These are phyloP conservation scores for Sonneratia caseolaris DNA, from an alignment of 345 rosid genomes.

Conservation along the genomic window DNA sequence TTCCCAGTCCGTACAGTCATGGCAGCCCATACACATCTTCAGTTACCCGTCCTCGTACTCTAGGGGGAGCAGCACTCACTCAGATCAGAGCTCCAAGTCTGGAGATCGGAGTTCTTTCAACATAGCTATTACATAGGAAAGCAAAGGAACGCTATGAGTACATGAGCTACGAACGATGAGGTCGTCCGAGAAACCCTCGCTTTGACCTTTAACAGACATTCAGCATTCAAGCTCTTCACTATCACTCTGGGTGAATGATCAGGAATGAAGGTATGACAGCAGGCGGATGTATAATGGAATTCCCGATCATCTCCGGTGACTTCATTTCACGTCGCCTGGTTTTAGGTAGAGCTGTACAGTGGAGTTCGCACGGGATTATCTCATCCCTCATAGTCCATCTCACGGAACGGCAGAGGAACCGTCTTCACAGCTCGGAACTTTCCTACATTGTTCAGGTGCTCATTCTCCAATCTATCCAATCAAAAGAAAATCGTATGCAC, in stretches of 20 bases:
- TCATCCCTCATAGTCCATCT: constrained; percentile 9
- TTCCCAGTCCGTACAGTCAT: too few species aligned
- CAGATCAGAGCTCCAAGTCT: not conserved
- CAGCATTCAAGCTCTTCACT: not conserved
- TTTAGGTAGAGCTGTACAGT: not conserved
- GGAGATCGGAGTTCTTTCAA: not conserved
- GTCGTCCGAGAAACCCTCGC: not conserved
- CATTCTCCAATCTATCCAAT: constrained; percentile 13
- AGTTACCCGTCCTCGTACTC: not conserved
- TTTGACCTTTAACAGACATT: not conserved
- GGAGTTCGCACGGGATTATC: not conserved
- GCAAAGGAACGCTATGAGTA: not conserved
- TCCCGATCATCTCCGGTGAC: not conserved
- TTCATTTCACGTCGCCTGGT: not conserved
- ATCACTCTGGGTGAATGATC: not conserved
- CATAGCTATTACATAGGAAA: not conserved
- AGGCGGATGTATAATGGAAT: not conserved
- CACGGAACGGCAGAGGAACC: constrained; percentile 14
- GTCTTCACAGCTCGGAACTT: constrained; percentile 12
- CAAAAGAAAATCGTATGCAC: not conserved
- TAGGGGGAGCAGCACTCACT: not conserved
- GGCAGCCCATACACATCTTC: too few species aligned
- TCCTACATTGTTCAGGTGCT: constrained; percentile 13
- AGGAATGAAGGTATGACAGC: not conserved
- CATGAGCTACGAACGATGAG: not conserved